These are phyloP conservation scores for Phaeotremella skinneri DNA, from an alignment of 768 basidiomycete species.

Conservation along the genomic window DNA sequence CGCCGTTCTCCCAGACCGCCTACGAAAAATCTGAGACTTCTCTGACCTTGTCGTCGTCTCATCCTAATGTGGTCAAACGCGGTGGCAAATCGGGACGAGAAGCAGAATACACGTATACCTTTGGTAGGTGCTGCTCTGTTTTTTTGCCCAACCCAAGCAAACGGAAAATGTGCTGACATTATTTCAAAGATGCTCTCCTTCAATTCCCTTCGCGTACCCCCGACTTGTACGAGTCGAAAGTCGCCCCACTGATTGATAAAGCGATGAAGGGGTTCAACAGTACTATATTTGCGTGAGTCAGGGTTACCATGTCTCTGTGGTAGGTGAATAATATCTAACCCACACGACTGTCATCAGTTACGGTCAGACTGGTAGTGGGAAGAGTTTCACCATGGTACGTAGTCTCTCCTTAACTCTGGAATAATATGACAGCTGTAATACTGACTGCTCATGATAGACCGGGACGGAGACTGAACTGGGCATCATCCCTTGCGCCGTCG, in stretches of 20 bases:
- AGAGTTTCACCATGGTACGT: slow-evolving; percentile 46
- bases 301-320: neutral
- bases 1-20: slow-evolving; percentile 28
- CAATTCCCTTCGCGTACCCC: slow-evolving; percentile 41
- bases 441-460: slow-evolving; percentile 25
- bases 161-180: slow-evolving; percentile 8
- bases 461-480: slow-evolving; percentile 44
- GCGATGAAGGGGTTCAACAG: slow-evolving; percentile 51
- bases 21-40: slow-evolving; percentile 44
- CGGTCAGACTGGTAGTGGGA: slow-evolving; percentile 50
- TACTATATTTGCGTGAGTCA: slow-evolving; percentile 48
- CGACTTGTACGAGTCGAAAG: slow-evolving; percentile 40
- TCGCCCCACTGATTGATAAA: slow-evolving; percentile 47
- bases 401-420: too few species aligned
- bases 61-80: slow-evolving; percentile 48
- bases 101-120: slow-evolving; percentile 46
- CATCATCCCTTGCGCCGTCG: slow-evolving; percentile 49
- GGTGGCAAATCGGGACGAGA: slow-evolving; percentile 49
- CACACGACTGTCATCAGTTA: slow-evolving; percentile 31
- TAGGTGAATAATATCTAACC: neutral
- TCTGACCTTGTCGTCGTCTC: slow-evolving; percentile 40
- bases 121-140: slow-evolving; percentile 34
- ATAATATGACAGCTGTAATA: neutral
- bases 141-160: neutral
- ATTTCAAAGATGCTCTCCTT: slow-evolving; percentile 36